Conservation (phyloP, 306 rosid species). For the Pyrus pyrifolia region DNA sequence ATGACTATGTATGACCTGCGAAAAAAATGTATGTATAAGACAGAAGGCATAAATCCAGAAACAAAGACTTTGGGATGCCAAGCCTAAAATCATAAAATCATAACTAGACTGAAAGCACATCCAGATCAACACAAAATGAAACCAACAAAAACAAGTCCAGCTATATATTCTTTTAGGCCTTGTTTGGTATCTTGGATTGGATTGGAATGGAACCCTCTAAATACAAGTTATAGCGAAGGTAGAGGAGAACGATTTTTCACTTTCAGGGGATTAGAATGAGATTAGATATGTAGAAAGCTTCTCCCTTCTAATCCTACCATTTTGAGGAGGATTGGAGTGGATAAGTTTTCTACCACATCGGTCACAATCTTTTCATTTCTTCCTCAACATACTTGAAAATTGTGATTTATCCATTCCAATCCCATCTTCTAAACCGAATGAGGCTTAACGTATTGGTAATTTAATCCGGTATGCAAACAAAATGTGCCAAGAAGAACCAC, state of each 20-base stretch:
- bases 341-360: background rate
- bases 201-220: background rate
- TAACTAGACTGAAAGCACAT: background rate
- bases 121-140: background rate
- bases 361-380: background rate
- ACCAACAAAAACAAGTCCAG: background rate
- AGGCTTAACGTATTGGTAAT: background rate
- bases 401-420: background rate
- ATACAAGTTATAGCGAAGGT: background rate
- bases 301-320: background rate
- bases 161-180: background rate
- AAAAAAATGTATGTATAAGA: constrained; percentile 4
- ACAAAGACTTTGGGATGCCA: background rate
- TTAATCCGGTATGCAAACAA: background rate
- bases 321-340: background rate
- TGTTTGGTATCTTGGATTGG: background rate
- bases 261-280: background rate
- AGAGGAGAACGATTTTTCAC: background rate
- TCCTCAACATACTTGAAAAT: background rate
- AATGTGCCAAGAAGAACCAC: background rate
- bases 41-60: background rate
- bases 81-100: background rate
- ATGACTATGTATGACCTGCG: constrained; percentile 86
- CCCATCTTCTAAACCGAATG: background rate
- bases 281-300: background rate